Evolutionary conservation across 768 basidiomycete genomes (phyloP).

Genomic region (Pholiota conissans): DNA sequence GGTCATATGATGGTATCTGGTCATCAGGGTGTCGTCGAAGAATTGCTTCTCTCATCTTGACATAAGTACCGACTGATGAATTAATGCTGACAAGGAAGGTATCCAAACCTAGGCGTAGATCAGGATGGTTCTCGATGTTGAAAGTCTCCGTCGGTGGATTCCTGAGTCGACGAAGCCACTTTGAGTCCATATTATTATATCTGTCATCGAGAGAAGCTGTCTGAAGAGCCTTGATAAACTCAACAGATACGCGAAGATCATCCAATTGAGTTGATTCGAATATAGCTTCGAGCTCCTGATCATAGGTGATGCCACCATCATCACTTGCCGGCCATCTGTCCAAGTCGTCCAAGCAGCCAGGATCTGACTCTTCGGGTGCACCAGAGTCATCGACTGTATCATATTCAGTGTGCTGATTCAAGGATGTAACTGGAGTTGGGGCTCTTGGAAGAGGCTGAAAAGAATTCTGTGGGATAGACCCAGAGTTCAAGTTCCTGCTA

Average conservation of each 20-base stretch:
- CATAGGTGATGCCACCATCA: neutral
- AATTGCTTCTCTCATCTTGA: constrained; percentile 3
- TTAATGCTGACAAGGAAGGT: constrained; percentile 14
- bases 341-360: constrained; percentile 3
- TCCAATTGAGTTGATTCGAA: neutral
- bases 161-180: constrained; percentile 20
- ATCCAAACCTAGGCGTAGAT: constrained; percentile 16
- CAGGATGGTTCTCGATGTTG: constrained; percentile 8
- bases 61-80: constrained; percentile 11
- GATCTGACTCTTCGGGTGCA: neutral
- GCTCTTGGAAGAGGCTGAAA: no score
- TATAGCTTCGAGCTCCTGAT: constrained; percentile 1
- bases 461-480: no score
- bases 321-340: neutral
- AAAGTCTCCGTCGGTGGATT: constrained; percentile 17
- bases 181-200: constrained; percentile 18
- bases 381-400: neutral
- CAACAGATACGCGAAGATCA: constrained; percentile 2
- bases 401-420: neutral
- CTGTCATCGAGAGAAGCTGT: constrained; percentile 24
- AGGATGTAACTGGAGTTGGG: no score
- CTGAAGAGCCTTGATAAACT: constrained; percentile 21
- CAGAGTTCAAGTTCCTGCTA: no score
- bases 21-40: constrained; percentile 20
- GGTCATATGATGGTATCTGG: constrained; percentile 26